Evolutionary conservation across 352 stramenopile species (phyloP), one percentile per base, ranked within the genome.

Genomic region (Pythium volutum): DNA sequence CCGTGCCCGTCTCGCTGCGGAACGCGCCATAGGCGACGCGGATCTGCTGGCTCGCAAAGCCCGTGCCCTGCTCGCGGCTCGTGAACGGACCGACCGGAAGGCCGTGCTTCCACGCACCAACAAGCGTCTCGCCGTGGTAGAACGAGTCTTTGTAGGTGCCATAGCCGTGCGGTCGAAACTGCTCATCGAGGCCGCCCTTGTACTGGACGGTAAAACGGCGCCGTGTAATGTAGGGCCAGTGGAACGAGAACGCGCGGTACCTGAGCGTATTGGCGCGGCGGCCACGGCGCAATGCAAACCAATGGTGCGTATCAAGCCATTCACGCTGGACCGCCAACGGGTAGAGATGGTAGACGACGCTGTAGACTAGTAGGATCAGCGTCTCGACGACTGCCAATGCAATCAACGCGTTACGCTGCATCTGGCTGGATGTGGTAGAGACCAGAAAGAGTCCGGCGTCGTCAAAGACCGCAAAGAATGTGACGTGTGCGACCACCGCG

Each of bases 111-210:
- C 79, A 93, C 23, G 68, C 71, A 2, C 81, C 80, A 0, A 54
- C 74, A 15, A 91, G 64, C 5, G 75, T 69, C 59, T 93, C 83
- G 36, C 83, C 83, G 29, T 88, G 71, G 62, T 73, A 89, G 2
- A 69, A 67, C 57, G 84, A 73, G 64, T 93, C 83, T 10, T 62
- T 73, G 81, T 81, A 93, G 14, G 73, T 73, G 1, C 83, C 83
- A 42, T 66, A 73, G 16, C 83, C 83, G 43, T 93, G 74, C 9
- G 83, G 81, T 18, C 74, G 62, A 1, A 67, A 66, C 1, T 74
- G 31, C 2, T 51, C 68, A 48, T 90, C 71, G 4, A 75, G 68
- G 0, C 81, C 76, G 26, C 83, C 83, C 11, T 63, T 71, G 64
- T 91, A 93, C 14, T 55, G 64, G 53, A 85, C 76, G 15, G 86